These are phyloP conservation scores for Roridomyces roridus DNA, from an alignment of 768 basidiomycete species.

Conservation along the genomic window DNA sequence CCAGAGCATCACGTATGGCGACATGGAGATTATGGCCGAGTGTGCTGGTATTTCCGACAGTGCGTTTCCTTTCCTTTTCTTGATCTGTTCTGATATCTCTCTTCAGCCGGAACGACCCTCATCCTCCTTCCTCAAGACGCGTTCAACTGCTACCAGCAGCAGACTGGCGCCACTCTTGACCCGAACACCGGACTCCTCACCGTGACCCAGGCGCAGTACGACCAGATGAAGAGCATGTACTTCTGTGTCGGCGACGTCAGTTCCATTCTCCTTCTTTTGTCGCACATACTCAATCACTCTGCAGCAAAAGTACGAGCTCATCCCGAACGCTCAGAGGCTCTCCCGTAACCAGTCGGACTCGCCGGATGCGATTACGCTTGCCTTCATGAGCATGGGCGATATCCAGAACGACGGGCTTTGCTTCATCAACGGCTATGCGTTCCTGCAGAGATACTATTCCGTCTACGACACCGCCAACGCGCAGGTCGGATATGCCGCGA, in stretches of 20 bases:
- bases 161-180: constrained; percentile 36
- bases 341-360: constrained; percentile 65
- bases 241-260: constrained; percentile 58
- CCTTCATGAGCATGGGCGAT: constrained; percentile 56
- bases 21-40: constrained; percentile 33
- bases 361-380: constrained; percentile 54
- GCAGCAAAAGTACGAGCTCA: constrained; percentile 58
- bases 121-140: constrained; percentile 37
- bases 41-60: constrained; percentile 50
- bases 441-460: constrained; percentile 63
- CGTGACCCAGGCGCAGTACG: constrained; percentile 55
- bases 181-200: constrained; percentile 58
- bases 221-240: constrained; percentile 53
- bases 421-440: constrained; percentile 66
- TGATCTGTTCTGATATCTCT: background rate
- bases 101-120: constrained; percentile 37
- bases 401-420: constrained; percentile 61
- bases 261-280: no score
- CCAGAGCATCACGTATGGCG: constrained; percentile 44
- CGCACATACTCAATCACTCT: constrained; percentile 10
- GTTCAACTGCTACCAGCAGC: constrained; percentile 34
- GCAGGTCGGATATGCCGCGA: constrained; percentile 46
- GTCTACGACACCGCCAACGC: constrained; percentile 52
- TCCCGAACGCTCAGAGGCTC: constrained; percentile 73
- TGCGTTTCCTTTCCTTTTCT: background rate